Base-by-base conservation (phyloP, 306 rosid species). In the Begonia loranthoides region DNA sequence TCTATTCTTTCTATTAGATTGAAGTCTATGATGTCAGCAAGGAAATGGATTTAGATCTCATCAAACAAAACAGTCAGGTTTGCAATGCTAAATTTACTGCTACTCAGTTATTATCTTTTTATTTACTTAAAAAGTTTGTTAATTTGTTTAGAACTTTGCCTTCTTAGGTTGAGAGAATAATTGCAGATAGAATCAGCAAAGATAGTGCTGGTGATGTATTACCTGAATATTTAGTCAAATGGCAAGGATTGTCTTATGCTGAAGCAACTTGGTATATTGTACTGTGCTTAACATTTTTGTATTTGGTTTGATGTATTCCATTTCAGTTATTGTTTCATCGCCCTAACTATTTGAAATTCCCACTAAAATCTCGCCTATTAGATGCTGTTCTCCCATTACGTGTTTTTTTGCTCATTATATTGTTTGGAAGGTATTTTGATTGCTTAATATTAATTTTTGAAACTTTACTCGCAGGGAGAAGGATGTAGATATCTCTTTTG, bases 41-140 rank as follows among this genome's bases (percentile, higher is more conserved):
- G 77, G 99, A 92, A 74, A 92, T 92, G 99, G 99, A 92, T 72
- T 80, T 92, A 54, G 99, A 92, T 75, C 94, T 92, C 73, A 87
- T 92, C 72, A 86, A 84, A 74, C 99, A 86, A 74, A 87, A 86
- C 54, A 86, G 99, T 72, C 99, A 83, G 99, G 99, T 90, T 66
- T 61, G 73, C 53, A 43, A 62, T 71, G 53, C 61, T 24, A 12
- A 10, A 57, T 15, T 44, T 24, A 8, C 15, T 53, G 15, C 49
- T 63, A 51, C 15, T 34, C 12, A 11, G 8, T 12, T 15, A 48
- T 14, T 6, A 13, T 7, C 16, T 56, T 54, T 56, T 52, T 9
- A 46, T 49, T 36, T 66, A 36, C 41, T 51, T 41, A 28, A 43
- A 60, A 36, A 15, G 13, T 33, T 55, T 39, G 16, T 44, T 69